phyloP scores from a whole-genome alignment of 23 red algal genomes.

The Gracilaria gracilis region DNA sequence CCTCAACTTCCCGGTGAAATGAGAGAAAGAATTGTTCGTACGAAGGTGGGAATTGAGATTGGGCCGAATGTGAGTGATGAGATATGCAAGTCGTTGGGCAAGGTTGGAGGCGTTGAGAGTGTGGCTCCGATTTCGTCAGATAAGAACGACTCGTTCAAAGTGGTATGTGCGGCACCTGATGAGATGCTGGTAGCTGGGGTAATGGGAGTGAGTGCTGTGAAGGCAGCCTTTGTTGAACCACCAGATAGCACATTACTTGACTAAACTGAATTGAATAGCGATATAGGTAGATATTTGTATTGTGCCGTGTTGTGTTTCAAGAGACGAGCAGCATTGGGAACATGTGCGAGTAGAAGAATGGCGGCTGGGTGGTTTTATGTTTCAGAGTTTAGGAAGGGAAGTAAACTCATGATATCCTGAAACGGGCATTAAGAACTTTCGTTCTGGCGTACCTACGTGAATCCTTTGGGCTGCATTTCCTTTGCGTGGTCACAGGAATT shows the following conservation, averaged over 20 bases:
- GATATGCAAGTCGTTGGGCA: slow-evolving; percentile 48
- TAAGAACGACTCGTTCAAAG: slow-evolving; percentile 39
- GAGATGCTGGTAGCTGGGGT: slow-evolving; percentile 70
- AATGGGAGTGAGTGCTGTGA: slow-evolving; percentile 43
- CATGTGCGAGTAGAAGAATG: too few relatives aligned
- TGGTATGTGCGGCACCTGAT: slow-evolving; percentile 61
- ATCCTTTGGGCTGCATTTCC: too few relatives aligned
- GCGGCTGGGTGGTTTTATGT: too few relatives aligned
- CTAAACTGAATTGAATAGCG: slow-evolving; percentile 19
- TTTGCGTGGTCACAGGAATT: too few relatives aligned
- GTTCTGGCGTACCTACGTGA: too few relatives aligned
- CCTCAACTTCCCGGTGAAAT: slow-evolving; percentile 52
- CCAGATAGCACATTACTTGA: slow-evolving; percentile 38
- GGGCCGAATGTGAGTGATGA: slow-evolving; percentile 28
- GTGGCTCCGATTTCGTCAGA: slow-evolving; percentile 37
- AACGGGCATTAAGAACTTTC: too few relatives aligned
- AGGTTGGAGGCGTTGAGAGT: slow-evolving; percentile 47
- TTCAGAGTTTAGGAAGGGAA: too few relatives aligned
- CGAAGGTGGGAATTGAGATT: slow-evolving; percentile 16
- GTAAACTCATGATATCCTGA: too few relatives aligned
- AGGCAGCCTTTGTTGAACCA: slow-evolving; percentile 35
- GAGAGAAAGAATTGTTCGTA: slow-evolving; percentile 41
- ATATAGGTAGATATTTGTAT: background rate
- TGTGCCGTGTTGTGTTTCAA: too few relatives aligned
- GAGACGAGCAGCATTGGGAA: too few relatives aligned